Conservation (phyloP, 805 yeast species). For the Candida taoyuanica region DNA sequence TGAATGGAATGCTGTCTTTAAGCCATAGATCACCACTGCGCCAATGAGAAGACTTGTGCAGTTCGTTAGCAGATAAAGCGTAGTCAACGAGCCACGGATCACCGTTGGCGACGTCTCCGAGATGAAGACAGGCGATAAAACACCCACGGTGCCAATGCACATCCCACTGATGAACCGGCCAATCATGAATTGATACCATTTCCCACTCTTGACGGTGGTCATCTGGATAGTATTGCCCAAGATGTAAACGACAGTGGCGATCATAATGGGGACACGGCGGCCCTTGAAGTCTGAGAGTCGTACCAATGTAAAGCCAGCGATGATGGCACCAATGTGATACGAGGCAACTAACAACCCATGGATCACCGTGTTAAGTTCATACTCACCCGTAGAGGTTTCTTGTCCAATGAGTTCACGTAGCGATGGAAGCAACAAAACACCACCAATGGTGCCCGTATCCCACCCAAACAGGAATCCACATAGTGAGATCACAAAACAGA, state of each 20-base stretch:
- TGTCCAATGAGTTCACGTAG: constrained; percentile 3
- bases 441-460: constrained; percentile 76
- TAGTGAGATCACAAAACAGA: constrained; percentile 52
- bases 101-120: constrained; percentile 63
- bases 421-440: constrained; percentile 57
- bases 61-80: constrained; percentile 57
- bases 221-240: constrained; percentile 59
- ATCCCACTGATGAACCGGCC: constrained; percentile 69
- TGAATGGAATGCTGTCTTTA: constrained; percentile 33
- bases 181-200: constrained; percentile 60
- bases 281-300: constrained; percentile 58
- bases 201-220: constrained; percentile 35
- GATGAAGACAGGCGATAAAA: constrained; percentile 66
- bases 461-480: constrained; percentile 74
- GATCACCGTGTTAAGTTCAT: constrained; percentile 4
- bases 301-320: constrained; percentile 60
- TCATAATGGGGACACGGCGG: constrained; percentile 53
- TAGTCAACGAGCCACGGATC: constrained; percentile 64
- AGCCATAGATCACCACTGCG: constrained; percentile 55
- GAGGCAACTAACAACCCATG: constrained; percentile 48
- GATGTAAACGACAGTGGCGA: constrained; percentile 50
- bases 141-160: constrained; percentile 70
- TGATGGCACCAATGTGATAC: constrained; percentile 66
- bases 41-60: constrained; percentile 66
- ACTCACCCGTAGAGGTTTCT: constrained; percentile 45